phyloP scores from a whole-genome alignment of 164 flowering plant genomes.

The Magnolia changhungtana region DNA sequence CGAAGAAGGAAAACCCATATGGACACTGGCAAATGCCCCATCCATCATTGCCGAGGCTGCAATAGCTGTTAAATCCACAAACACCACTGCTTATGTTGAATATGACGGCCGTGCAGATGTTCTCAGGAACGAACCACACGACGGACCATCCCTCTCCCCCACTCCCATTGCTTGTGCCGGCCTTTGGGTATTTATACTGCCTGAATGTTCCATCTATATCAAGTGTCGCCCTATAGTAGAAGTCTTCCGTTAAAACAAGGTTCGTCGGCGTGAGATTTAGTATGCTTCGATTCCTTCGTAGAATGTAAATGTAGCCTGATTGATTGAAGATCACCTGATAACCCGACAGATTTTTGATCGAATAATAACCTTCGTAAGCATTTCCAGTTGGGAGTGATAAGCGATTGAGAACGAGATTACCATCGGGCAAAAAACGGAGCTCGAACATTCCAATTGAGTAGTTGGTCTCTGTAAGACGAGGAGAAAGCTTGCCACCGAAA shows the following conservation, averaged over 20 bases:
- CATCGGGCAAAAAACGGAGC: constrained; percentile 23
- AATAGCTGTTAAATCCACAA: constrained; percentile 45
- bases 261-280: constrained; percentile 9
- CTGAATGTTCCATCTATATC: constrained; percentile 43
- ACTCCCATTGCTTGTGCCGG: neutral
- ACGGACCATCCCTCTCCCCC: neutral
- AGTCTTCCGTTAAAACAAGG: neutral
- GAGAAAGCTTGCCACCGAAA: neutral
- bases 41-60: constrained; percentile 16
- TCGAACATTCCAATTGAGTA: constrained; percentile 24
- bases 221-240: constrained; percentile 34
- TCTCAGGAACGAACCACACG: neutral
- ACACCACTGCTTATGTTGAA: constrained; percentile 7
- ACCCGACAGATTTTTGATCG: constrained; percentile 8
- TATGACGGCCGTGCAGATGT: neutral
- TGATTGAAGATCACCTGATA: constrained; percentile 22
- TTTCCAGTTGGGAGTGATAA: neutral
- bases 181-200: neutral
- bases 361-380: neutral
- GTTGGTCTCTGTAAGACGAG: neutral
- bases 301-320: constrained; percentile 27
- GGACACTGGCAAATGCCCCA: constrained; percentile 37
- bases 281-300: constrained; percentile 11
- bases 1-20: constrained; percentile 25
- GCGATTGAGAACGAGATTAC: constrained; percentile 19